These are phyloP conservation scores for Gossypium anomalum DNA, from an alignment of 345 rosid species.

Conservation along the genomic window DNA sequence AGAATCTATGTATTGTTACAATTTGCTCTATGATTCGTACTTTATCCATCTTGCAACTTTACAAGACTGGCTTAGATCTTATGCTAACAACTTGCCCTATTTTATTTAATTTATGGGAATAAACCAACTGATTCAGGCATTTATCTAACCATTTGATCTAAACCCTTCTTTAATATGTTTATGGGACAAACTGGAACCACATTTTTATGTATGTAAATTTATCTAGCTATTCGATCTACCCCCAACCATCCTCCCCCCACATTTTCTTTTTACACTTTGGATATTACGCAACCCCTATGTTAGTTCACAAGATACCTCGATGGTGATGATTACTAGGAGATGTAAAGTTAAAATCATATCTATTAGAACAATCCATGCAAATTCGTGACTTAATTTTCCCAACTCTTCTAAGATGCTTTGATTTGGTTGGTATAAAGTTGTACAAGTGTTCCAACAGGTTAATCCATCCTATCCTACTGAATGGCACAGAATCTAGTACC, in stretches of 20 bases:
- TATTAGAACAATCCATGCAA: not conserved
- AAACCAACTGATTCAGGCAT: not conserved
- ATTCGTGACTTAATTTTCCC: not conserved
- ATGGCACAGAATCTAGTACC: not conserved
- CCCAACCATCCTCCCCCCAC: no score
- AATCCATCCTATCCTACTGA: not conserved
- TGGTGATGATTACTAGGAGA: not conserved
- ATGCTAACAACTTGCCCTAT: conserved; percentile 22
- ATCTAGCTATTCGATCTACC: no score
- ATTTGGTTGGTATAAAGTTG: not conserved
- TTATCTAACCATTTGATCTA: not conserved
- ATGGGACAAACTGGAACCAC: no score
- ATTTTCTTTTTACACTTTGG: no score
- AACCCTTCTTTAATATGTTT: no score
- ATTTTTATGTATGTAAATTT: no score
- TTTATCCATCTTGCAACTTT: conserved; percentile 15
- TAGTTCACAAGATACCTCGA: not conserved
- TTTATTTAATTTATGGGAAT: not conserved
- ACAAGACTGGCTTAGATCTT: conserved; percentile 30
- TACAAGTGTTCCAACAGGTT: not conserved
- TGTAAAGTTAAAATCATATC: not conserved
- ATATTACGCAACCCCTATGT: not conserved
- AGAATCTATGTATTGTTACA: not conserved
- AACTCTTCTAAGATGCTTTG: not conserved
- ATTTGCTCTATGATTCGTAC: conserved; percentile 22